Conservation (phyloP, 2,329 filamentous ascomycete species). For the Aspergillus sergii region DNA sequence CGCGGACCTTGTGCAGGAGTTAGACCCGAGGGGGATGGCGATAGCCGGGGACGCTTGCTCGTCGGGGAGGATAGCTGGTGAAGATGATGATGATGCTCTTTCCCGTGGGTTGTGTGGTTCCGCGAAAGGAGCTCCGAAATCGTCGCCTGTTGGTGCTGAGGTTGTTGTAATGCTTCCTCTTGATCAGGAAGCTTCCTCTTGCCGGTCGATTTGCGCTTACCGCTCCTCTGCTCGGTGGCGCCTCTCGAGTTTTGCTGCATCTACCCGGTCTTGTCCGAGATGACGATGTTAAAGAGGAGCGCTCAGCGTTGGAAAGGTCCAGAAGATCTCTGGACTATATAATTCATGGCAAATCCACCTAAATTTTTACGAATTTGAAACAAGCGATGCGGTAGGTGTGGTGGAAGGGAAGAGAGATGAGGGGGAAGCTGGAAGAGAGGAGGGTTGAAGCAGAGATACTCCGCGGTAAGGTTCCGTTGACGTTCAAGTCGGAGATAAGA, state of each 20-base stretch:
- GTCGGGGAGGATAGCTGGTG: slow-evolving; percentile 32
- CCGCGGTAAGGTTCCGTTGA: slow-evolving; percentile 16
- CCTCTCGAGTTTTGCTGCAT: slow-evolving; percentile 44
- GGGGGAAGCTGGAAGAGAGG: slow-evolving; percentile 6
- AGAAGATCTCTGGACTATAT: slow-evolving; percentile 13
- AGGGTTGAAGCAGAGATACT: slow-evolving; percentile 7
- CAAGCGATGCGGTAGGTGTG: slow-evolving; percentile 3
- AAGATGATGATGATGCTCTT: slow-evolving; percentile 18
- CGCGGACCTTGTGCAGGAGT: slow-evolving; percentile 15
- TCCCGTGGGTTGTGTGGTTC: slow-evolving; percentile 27
- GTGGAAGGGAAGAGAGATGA: slow-evolving; percentile 9
- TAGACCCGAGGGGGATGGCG: slow-evolving; percentile 27
- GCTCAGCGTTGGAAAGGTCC: slow-evolving; percentile 26
- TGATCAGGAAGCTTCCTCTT: slow-evolving; percentile 45
- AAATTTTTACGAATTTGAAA: background rate
- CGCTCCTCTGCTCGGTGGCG: slow-evolving; percentile 44
- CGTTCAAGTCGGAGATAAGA: slow-evolving; percentile 33
- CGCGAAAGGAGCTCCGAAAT: slow-evolving; percentile 50
- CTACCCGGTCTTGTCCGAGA: slow-evolving; percentile 41
- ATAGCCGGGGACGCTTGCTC: slow-evolving; percentile 46
- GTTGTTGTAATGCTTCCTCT: slow-evolving; percentile 33
- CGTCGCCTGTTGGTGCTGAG: slow-evolving; percentile 42
- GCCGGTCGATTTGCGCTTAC: slow-evolving; percentile 45
- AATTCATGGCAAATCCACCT: slow-evolving; percentile 21
- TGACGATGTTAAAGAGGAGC: slow-evolving; percentile 18